phyloP scores from a whole-genome alignment of 495 filamentous ascomycete genomes.

The Cercophora samala region DNA sequence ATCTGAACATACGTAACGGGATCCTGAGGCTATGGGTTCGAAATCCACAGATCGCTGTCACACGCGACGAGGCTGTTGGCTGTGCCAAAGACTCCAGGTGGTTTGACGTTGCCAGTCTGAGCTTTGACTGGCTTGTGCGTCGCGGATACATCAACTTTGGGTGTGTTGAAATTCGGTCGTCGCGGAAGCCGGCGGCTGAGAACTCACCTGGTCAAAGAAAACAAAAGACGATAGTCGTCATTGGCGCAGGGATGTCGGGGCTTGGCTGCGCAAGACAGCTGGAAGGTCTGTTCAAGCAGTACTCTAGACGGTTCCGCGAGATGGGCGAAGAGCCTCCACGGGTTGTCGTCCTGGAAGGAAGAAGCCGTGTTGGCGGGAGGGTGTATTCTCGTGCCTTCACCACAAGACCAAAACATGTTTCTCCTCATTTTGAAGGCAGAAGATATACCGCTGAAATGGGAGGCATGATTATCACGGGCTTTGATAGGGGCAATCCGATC shows the following conservation, averaged over 20 bases:
- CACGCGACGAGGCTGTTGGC: slow-evolving; percentile 82
- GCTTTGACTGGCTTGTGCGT: slow-evolving; percentile 87
- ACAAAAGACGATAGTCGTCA: slow-evolving; percentile 70
- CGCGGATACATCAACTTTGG: slow-evolving; percentile 97
- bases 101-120: slow-evolving; percentile 83
- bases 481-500: slow-evolving; percentile 90
- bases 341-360: slow-evolving; percentile 82
- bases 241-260: slow-evolving; percentile 93
- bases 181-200: slow-evolving; percentile 30
- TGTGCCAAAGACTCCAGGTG: slow-evolving; percentile 89
- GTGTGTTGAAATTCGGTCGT: slow-evolving; percentile 61
- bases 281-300: slow-evolving; percentile 76
- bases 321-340: slow-evolving; percentile 62
- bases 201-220: slow-evolving; percentile 39
- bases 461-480: slow-evolving; percentile 95
- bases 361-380: slow-evolving; percentile 84
- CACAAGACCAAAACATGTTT: slow-evolving; percentile 28
- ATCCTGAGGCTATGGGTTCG: slow-evolving; percentile 87
- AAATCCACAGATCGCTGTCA: slow-evolving; percentile 85
- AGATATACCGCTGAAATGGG: slow-evolving; percentile 91
- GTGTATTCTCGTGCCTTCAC: slow-evolving; percentile 87
- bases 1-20: slow-evolving; percentile 94
- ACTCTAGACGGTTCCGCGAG: slow-evolving; percentile 59
- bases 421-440: slow-evolving; percentile 47
- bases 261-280: slow-evolving; percentile 90